Conservation (phyloP, 73 alveolate genomes). For the Symbiodinium natans region DNA sequence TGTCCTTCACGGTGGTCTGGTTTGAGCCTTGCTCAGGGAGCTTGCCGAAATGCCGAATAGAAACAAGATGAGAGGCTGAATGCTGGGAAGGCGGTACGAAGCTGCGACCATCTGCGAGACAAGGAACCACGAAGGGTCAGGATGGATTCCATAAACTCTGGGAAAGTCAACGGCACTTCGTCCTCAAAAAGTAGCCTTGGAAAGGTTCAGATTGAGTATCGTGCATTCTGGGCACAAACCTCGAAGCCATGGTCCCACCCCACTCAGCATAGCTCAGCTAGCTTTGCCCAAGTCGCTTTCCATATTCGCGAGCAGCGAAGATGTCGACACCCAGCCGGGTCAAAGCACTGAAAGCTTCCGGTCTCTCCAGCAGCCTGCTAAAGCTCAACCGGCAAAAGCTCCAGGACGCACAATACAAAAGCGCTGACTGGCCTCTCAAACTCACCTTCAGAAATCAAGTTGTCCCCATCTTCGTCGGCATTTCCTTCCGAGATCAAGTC, state of each 20-base stretch:
- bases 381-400: too few relatives aligned
- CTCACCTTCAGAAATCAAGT: conserved; percentile 67
- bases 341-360: neutral
- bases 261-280: too few relatives aligned
- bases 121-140: conserved; percentile 60
- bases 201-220: too few relatives aligned
- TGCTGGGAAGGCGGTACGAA: too few relatives aligned
- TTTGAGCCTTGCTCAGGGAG: conserved; percentile 14
- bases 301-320: neutral
- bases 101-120: neutral
- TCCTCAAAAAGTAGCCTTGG: conserved; percentile 67
- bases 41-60: neutral
- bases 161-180: conserved; percentile 70
- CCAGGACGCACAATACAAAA: too few relatives aligned
- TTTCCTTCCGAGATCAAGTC: conserved; percentile 43
- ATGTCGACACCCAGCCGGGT: conserved; percentile 13
- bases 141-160: conserved; percentile 81
- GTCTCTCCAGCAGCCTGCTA: neutral
- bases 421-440: conserved; percentile 10
- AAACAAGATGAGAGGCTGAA: too few relatives aligned
- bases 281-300: neutral
- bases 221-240: too few relatives aligned
- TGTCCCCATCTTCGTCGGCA: conserved; percentile 88
- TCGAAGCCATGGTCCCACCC: too few relatives aligned
- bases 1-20: conserved; percentile 81